These are phyloP conservation scores for Kwoniella bestiolae DNA, from an alignment of 768 basidiomycete genomes.

Conservation along the genomic window DNA sequence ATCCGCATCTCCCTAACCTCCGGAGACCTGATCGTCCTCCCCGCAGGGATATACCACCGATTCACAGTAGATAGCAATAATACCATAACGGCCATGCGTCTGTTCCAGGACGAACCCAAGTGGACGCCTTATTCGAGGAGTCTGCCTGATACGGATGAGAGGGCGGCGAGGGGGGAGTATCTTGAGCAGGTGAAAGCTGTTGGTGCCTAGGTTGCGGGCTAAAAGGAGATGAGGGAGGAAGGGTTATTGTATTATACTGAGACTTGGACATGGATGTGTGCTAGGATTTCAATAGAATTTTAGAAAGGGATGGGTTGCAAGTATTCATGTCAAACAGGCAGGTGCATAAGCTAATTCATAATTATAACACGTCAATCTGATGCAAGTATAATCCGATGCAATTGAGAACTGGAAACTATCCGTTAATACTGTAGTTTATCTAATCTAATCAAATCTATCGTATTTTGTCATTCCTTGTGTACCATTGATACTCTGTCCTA, in stretches of 20 bases:
- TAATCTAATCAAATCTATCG: no score
- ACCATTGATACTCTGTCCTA: no score
- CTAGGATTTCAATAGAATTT: no score
- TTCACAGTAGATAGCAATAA: conserved; percentile 84
- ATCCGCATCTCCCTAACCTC: conserved; percentile 74
- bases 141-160: conserved; percentile 57
- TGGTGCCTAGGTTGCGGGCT: background rate
- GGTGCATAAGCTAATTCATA: no score
- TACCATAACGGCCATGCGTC: conserved; percentile 73
- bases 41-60: conserved; percentile 87
- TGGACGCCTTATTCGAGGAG: conserved; percentile 80
- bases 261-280: no score
- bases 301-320: no score
- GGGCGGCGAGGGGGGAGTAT: conserved; percentile 41
- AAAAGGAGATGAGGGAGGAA: background rate
- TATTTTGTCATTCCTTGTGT: no score
- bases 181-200: conserved; percentile 39
- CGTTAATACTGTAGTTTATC: no score
- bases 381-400: no score
- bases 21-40: conserved; percentile 84
- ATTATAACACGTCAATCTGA: no score
- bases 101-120: conserved; percentile 93
- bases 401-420: no score
- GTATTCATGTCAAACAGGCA: no score
- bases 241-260: background rate